These are phyloP conservation scores for Ceratobasidium sp. DNA, from an alignment of 1,284 basidiomycete species.

Conservation along the genomic window DNA sequence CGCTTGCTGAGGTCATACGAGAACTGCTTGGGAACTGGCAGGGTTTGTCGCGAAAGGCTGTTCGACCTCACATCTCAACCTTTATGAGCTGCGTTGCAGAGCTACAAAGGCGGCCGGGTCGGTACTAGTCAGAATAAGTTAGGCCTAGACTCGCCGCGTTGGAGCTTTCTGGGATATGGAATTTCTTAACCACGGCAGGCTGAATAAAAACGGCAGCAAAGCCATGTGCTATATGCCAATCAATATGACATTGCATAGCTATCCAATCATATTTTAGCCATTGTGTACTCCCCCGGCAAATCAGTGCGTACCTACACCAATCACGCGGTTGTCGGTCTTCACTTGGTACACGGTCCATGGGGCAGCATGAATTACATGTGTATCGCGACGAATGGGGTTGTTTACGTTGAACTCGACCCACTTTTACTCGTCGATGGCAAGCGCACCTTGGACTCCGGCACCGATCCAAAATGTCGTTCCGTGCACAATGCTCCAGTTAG, in stretches of 20 bases:
- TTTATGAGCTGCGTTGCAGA: too few relatives aligned
- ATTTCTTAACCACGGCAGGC: not conserved
- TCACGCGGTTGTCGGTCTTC: conserved; percentile 1
- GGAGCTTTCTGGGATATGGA: not conserved
- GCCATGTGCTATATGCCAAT: conserved; percentile 14
- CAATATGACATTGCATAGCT: conserved; percentile 32
- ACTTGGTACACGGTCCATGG: conserved; percentile 45
- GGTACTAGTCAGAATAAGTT: not conserved
- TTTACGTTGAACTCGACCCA: conserved; percentile 43
- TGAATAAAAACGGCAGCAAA: conserved; percentile 17
- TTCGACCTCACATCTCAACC: too few relatives aligned
- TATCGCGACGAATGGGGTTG: conserved; percentile 51
- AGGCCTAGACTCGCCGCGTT: not conserved
- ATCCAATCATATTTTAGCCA: not conserved
- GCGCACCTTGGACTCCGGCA: conserved; percentile 46
- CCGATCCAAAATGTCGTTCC: conserved; percentile 45
- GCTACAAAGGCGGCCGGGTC: not conserved
- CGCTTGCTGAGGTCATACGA: too few relatives aligned
- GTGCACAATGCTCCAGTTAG: conserved; percentile 41
- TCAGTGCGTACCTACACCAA: conserved; percentile 28
- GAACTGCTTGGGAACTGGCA: too few relatives aligned
- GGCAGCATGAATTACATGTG: conserved; percentile 45
- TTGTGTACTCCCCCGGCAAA: too few relatives aligned
- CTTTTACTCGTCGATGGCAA: conserved; percentile 42
- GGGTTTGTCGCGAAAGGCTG: too few relatives aligned